Base-by-base conservation (phyloP, 768 basidiomycete genomes). In the Roridomyces roridus region DNA sequence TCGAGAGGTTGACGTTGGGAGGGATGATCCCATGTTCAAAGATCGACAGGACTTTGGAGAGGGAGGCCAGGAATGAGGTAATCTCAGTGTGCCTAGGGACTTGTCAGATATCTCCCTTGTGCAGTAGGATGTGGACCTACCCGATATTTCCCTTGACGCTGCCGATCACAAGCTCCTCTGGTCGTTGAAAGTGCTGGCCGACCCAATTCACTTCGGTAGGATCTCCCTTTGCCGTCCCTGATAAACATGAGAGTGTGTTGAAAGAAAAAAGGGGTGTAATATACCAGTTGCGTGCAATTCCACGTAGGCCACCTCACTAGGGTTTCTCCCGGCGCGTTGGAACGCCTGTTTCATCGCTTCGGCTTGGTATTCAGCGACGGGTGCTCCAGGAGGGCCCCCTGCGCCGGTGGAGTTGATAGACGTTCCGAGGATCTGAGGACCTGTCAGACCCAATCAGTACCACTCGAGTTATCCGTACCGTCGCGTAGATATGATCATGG, bases 401-500 rank as follows among this genome's bases (percentile, higher is more conserved):
- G 39, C 26, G 4, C 51, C 51, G 2, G 34, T 12, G 0, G 51
- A 18, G 24, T 74, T 77, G 24, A 79, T 68, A 6, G 68, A 74
- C 6, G 77, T 75, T 11, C 74, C 77, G 7, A 79, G 65, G 41
- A 81, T 69, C 79, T 80, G 41, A 21, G 50, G 50, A 7, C 7
- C 43, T n/a, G n/a, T n/a, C n/a, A n/a, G n/a, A n/a, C n/a, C n/a
- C n/a, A n/a, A n/a, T n/a, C n/a, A n/a, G n/a, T n/a, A n/a, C n/a
- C n/a, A n/a, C n/a, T n/a, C n/a, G n/a, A n/a, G n/a, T n/a, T n/a
- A 54, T 36, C 41, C 12, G 9, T 18, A 80, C 77, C 2, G 70
- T 71, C 10, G 67, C 75, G 63, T 80, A 79, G 21, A 80, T 72
- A 12, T 68, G 64, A 56, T 80, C 78, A 18, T 66, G 51, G 46